phyloP scores from a whole-genome alignment of 306 rosid genomes.

The Luffa acutangula region DNA sequence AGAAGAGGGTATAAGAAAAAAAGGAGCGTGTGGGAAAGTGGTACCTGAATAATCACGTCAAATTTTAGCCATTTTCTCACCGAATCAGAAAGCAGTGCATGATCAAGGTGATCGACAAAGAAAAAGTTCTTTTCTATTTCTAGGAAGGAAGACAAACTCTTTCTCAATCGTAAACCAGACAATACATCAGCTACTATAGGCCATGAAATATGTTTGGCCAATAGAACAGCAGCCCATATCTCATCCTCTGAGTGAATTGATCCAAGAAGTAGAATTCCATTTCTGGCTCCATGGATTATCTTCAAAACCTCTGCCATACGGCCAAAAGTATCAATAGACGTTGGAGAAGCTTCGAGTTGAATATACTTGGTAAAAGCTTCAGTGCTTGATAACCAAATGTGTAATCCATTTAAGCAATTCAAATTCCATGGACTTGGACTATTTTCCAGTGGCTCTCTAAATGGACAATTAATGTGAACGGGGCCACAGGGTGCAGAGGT shows the following conservation, averaged over 20 bases:
- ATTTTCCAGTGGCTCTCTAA: slow-evolving; percentile 84
- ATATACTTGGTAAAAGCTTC: slow-evolving; percentile 87
- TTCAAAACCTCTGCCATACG: slow-evolving; percentile 46
- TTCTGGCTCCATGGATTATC: slow-evolving; percentile 37
- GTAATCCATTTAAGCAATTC: slow-evolving; percentile 68
- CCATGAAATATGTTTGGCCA: slow-evolving; percentile 85
- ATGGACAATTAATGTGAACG: slow-evolving; percentile 84
- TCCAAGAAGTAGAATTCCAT: slow-evolving; percentile 67
- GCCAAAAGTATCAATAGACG: slow-evolving; percentile 22
- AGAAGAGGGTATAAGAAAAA: background rate
- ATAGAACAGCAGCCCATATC: slow-evolving; percentile 84
- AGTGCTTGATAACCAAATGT: slow-evolving; percentile 55
- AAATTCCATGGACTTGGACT: slow-evolving; percentile 54
- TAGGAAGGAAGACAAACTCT: slow-evolving; percentile 47
- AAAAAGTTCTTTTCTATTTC: slow-evolving; percentile 44
- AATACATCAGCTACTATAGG: slow-evolving; percentile 85
- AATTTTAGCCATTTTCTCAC: slow-evolving; percentile 46
- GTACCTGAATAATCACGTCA: slow-evolving; percentile 85
- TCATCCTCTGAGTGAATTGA: slow-evolving; percentile 80
- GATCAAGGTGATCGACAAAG: slow-evolving; percentile 88
- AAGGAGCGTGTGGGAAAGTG: background rate
- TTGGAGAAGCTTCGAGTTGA: slow-evolving; percentile 26
- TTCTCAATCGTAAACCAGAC: slow-evolving; percentile 85
- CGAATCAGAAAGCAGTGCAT: slow-evolving; percentile 63
- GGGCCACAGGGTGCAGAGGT: slow-evolving; percentile 80